Evolutionary conservation across 208 protist species (phyloP).

Genomic region (Phytomonas serpens): DNA sequence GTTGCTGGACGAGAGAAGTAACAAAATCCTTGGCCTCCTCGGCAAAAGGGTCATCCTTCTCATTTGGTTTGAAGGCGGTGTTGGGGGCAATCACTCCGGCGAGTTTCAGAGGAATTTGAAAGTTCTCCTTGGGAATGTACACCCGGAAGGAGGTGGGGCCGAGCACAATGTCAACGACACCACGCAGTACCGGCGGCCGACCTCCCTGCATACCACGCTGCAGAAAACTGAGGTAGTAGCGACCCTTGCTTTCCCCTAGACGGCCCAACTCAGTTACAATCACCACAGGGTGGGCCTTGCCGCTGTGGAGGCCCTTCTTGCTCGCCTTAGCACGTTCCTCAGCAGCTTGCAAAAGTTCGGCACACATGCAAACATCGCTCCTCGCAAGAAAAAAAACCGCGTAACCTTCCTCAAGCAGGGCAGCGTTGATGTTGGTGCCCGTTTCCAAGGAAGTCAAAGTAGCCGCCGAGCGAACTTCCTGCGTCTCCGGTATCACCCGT

Average conservation of each 20-base stretch:
- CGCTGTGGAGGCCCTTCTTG: constrained; percentile 44
- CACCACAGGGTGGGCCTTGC: constrained; percentile 22
- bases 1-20: constrained; percentile 60
- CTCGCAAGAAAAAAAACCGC: constrained; percentile 75
- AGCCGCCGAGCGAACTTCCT: constrained; percentile 64
- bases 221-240: constrained; percentile 86
- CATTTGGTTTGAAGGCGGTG: constrained; percentile 26
- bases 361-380: constrained; percentile 61
- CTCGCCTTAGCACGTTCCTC: constrained; percentile 42
- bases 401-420: constrained; percentile 70
- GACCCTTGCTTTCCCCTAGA: constrained; percentile 63
- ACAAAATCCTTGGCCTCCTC: constrained; percentile 73
- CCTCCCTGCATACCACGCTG: constrained; percentile 83
- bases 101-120: constrained; percentile 81
- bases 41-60: constrained; percentile 43
- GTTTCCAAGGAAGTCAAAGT: constrained; percentile 48
- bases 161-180: constrained; percentile 76
- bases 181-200: constrained; percentile 59
- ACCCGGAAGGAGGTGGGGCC: constrained; percentile 76
- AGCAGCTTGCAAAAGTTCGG: constrained; percentile 45
- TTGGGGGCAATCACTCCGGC: constrained; percentile 75
- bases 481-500: constrained; percentile 73
- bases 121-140: constrained; percentile 83
- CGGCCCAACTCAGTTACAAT: constrained; percentile 77
- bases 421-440: constrained; percentile 58